A percentile compares a stretch with the other conserved stretches of the same genome.
Conservation (phyloP, 352 stramenopile genomes). For the Phytopythium delawarense region DNA sequence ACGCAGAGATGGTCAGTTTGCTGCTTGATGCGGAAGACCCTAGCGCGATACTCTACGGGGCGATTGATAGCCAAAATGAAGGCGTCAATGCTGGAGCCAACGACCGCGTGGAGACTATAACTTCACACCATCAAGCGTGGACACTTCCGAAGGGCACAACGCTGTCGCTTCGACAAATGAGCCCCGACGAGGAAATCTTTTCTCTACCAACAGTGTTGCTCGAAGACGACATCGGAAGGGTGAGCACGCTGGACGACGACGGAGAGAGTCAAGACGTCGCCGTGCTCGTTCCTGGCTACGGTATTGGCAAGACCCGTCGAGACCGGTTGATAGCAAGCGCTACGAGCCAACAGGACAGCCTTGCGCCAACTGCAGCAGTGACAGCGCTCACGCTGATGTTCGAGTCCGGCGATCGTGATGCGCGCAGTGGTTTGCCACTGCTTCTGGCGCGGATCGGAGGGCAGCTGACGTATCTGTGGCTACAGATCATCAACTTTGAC, state of each 20-base stretch:
- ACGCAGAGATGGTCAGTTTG: background rate
- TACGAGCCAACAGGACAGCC: background rate
- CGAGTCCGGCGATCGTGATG: background rate
- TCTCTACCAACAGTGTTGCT: background rate
- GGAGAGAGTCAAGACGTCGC: background rate
- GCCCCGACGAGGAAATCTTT: background rate
- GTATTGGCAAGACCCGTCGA: background rate
- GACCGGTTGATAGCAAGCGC: background rate
- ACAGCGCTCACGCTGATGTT: background rate
- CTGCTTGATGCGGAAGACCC: background rate
- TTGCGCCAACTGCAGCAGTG: background rate
- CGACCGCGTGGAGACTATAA: background rate
- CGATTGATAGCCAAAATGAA: background rate
- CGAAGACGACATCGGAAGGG: background rate
- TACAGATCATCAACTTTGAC: background rate
- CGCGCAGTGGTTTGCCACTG: background rate
- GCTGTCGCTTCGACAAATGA: background rate
- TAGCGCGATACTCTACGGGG: background rate
- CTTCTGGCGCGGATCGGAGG: background rate
- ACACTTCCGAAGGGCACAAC: background rate
- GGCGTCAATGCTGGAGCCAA: background rate
- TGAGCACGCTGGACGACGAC: background rate
- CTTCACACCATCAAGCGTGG: background rate
- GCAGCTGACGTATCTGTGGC: background rate
- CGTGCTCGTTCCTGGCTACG: background rate